phyloP scores from a whole-genome alignment of 306 rosid species.

The Prunus mume region DNA sequence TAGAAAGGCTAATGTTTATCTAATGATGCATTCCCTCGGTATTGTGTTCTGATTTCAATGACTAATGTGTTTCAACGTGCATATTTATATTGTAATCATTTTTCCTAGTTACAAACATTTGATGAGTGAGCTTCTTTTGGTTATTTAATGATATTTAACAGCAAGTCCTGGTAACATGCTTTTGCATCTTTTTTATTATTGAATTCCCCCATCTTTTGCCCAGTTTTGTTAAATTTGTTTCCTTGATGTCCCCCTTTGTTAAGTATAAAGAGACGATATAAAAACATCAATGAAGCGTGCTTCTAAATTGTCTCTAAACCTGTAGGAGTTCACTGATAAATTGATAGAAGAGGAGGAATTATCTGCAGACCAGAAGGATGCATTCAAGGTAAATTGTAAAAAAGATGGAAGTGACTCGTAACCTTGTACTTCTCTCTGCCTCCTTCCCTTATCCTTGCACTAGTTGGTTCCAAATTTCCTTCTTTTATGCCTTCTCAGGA shows the following conservation, averaged over 20 bases:
- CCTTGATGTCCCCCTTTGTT: no score
- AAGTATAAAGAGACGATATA: neutral
- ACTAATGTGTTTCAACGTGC: neutral
- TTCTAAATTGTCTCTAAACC: conserved; percentile 17
- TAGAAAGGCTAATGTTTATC: neutral
- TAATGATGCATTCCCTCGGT: neutral
- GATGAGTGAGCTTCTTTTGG: no score
- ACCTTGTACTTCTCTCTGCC: neutral
- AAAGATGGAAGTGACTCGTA: neutral
- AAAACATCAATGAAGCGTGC: neutral
- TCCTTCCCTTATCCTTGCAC: neutral
- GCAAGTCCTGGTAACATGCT: neutral
- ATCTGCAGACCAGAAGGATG: conserved; percentile 60
- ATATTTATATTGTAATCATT: neutral
- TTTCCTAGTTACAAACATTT: neutral
- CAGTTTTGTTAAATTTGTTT: no score
- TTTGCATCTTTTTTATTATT: neutral
- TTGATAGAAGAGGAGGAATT: conserved; percentile 68
- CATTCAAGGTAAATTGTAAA: conserved; percentile 56
- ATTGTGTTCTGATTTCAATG: neutral
- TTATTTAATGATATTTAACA: neutral
- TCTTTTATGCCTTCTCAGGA: conserved; percentile 42
- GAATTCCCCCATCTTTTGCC: no score
- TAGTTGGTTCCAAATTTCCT: neutral
- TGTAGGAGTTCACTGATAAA: conserved; percentile 75